A percentile compares a stretch with the other conserved stretches of the same genome.
phyloP scores from a whole-genome alignment of 2,329 filamentous ascomycete species.

The Fusarium oligoseptatum region DNA sequence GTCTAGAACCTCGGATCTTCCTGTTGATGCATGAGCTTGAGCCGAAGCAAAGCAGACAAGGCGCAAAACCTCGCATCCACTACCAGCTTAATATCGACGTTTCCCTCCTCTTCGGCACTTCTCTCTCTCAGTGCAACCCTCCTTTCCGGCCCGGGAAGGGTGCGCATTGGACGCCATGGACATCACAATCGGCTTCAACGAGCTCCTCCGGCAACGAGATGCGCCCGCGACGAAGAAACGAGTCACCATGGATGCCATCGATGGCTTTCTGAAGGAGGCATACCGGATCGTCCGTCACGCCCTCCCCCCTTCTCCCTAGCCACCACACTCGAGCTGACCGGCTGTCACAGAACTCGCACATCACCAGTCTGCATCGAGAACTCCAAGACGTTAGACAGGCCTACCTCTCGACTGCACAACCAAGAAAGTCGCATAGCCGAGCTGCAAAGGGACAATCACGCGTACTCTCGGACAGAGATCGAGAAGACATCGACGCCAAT shows the following conservation, averaged over 20 bases:
- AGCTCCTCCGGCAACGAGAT: slow-evolving; percentile 72
- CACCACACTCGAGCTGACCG: slow-evolving; percentile 31
- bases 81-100: not conserved
- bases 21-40: slow-evolving; percentile 25
- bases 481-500: slow-evolving; percentile 88
- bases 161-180: slow-evolving; percentile 61
- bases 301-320: slow-evolving; percentile 28
- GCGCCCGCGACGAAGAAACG: slow-evolving; percentile 58
- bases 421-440: slow-evolving; percentile 68
- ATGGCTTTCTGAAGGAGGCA: slow-evolving; percentile 93
- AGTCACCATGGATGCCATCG: slow-evolving; percentile 69
- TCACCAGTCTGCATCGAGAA: slow-evolving; percentile 82
- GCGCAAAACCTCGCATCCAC: slow-evolving; percentile 2
- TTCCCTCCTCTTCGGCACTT: not conserved
- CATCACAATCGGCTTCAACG: slow-evolving; percentile 77
- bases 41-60: slow-evolving; percentile 26
- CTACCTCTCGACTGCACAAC: slow-evolving; percentile 86
- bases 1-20: slow-evolving; percentile 39
- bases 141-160: slow-evolving; percentile 19
- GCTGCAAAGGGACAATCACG: slow-evolving; percentile 61
- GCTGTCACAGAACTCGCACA: slow-evolving; percentile 80
- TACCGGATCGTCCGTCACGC: slow-evolving; percentile 82
- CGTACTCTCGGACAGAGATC: slow-evolving; percentile 82
- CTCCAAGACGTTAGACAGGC: slow-evolving; percentile 87
- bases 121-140: slow-evolving; percentile 8